phyloP scores from a whole-genome alignment of 2,329 filamentous ascomycete species.

The Geoglossum cookeanum region DNA sequence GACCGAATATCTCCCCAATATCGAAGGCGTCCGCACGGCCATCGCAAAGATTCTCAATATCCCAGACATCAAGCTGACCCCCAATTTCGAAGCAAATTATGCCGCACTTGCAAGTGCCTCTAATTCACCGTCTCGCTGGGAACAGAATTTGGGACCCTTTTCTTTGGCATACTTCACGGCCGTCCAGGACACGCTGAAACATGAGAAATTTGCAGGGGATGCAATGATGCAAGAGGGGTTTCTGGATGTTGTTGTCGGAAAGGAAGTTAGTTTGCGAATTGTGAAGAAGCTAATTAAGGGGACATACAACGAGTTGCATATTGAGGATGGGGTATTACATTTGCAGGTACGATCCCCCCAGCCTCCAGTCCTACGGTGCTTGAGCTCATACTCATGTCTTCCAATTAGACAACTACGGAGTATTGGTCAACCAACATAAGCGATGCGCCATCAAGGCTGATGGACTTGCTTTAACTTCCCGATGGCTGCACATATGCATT shows the following conservation, averaged over 20 bases:
- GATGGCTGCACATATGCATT: too few relatives aligned
- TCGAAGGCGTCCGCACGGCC: slow-evolving; percentile 22
- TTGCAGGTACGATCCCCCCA: slow-evolving; percentile 25
- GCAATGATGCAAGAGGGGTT: slow-evolving; percentile 29
- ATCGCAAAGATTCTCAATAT: slow-evolving; percentile 19
- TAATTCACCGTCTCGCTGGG: slow-evolving; percentile 21
- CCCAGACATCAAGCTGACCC: slow-evolving; percentile 16
- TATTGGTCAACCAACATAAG: neutral
- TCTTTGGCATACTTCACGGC: slow-evolving; percentile 26
- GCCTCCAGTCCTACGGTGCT: neutral
- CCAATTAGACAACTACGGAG: neutral
- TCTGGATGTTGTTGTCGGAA: slow-evolving; percentile 26
- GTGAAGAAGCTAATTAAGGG: slow-evolving; percentile 26
- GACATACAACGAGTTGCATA: slow-evolving; percentile 26
- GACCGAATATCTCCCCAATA: slow-evolving; percentile 25
- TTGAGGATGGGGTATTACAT: slow-evolving; percentile 31
- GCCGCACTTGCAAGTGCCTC: slow-evolving; percentile 16
- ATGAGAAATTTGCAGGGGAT: slow-evolving; percentile 17
- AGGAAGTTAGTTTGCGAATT: slow-evolving; percentile 26
- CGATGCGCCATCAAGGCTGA: too few relatives aligned
- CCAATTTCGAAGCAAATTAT: slow-evolving; percentile 30
- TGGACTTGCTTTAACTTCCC: too few relatives aligned
- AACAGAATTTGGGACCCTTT: slow-evolving; percentile 24
- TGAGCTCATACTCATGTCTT: neutral
- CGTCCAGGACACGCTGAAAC: slow-evolving; percentile 23